Evolutionary conservation across 345 rosid species (phyloP).

Genomic region (Sonneratia alba): DNA sequence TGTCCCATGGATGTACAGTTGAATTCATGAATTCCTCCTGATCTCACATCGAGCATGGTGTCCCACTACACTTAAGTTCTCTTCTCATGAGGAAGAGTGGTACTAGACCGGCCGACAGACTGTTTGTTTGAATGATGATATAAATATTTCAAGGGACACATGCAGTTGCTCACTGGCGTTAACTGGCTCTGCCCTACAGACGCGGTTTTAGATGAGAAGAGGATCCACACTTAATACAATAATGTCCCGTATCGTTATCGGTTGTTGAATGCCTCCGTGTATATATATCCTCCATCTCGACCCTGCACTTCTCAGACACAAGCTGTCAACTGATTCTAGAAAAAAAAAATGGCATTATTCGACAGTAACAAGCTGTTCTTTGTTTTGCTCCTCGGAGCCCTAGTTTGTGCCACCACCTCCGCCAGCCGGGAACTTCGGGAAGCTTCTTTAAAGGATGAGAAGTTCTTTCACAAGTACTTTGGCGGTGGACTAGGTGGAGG

Average conservation of each 20-base stretch:
- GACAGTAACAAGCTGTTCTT: slow-evolving; percentile 20
- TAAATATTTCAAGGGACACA: too few relatives aligned
- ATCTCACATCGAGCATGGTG: too few relatives aligned
- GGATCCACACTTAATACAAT: slow-evolving; percentile 19
- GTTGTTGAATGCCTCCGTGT: slow-evolving; percentile 10
- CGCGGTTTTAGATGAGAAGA: slow-evolving; percentile 27
- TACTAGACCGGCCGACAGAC: too few relatives aligned
- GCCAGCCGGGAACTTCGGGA: slow-evolving; percentile 23
- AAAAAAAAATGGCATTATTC: background rate
- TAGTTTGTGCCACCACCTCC: slow-evolving; percentile 18
- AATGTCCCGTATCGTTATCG: background rate
- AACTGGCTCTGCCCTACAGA: background rate
- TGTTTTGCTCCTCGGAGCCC: slow-evolving; percentile 24
- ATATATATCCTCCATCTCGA: slow-evolving; percentile 2
- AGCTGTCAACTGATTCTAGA: background rate
- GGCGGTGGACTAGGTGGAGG: slow-evolving; percentile 25
- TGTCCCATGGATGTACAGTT: too few relatives aligned
- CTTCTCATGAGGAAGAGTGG: too few relatives aligned
- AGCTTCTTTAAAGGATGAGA: slow-evolving; percentile 25
- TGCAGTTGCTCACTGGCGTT: background rate
- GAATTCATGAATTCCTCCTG: too few relatives aligned
- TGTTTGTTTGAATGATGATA: too few relatives aligned
- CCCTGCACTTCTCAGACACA: slow-evolving; percentile 10
- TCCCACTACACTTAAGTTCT: too few relatives aligned
- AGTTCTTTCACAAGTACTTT: slow-evolving; percentile 13